Percentiles rank a stretch among this genome's conserved stretches.
Evolutionary conservation across 306 rosid species (phyloP).

Genomic region (Trifolium subterraneum): DNA sequence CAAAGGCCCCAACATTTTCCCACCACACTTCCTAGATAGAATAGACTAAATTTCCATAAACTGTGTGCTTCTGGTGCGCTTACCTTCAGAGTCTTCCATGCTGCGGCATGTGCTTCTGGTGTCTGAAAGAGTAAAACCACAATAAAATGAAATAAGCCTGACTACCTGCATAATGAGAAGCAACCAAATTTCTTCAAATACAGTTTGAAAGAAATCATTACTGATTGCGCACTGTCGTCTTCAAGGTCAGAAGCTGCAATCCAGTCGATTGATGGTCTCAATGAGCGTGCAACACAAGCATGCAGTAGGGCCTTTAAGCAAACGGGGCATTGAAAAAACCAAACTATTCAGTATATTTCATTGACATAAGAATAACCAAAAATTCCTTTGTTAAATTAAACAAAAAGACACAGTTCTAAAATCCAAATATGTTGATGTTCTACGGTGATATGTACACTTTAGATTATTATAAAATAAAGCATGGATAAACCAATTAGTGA

Average conservation of each 20-base stretch:
- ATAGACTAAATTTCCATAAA: constrained; percentile 28
- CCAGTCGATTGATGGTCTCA: constrained; percentile 94
- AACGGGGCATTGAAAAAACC: constrained; percentile 30
- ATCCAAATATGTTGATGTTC: constrained; percentile 22
- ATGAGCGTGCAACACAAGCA: constrained; percentile 86
- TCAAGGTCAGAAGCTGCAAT: constrained; percentile 99
- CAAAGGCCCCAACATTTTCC: constrained; percentile 12
- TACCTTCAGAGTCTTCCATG: constrained; percentile 93
- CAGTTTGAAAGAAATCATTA: constrained; percentile 47
- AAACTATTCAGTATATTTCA: constrained; percentile 23
- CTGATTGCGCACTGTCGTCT: constrained; percentile 82
- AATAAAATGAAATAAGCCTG: constrained; percentile 36
- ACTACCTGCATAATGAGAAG: constrained; percentile 20
- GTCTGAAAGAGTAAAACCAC: constrained; percentile 58
- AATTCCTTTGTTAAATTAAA: constrained; percentile 2
- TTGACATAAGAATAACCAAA: constrained; percentile 34
- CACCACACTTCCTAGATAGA: constrained; percentile 26
- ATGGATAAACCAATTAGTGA: constrained; percentile 24
- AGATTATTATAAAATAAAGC: constrained; percentile 15
- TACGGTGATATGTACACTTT: neutral
- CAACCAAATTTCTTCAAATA: constrained; percentile 37
- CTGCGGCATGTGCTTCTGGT: constrained; percentile 88
- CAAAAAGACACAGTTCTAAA: constrained; percentile 21
- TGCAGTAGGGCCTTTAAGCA: constrained; percentile 92
- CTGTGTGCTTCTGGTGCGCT: constrained; percentile 63